A percentile compares a stretch with the other conserved stretches of the same genome.
These are phyloP conservation scores for Aegilops longissima DNA, from an alignment of 176 grass and related monocot species.

Conservation along the genomic window DNA sequence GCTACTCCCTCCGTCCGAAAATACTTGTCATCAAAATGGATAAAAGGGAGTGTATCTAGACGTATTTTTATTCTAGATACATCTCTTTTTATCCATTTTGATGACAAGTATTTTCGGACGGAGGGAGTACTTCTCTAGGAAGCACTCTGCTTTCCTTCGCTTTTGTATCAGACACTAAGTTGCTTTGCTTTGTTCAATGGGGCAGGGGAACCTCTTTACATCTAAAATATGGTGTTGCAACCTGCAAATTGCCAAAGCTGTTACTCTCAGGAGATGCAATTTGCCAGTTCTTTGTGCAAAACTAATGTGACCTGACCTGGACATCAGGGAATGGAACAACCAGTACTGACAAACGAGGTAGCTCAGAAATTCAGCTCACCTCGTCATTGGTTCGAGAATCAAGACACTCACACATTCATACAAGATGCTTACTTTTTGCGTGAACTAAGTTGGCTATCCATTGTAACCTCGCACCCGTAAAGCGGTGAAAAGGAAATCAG, in stretches of 20 bases:
- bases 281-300: neutral
- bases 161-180: neutral
- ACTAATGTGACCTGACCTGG: neutral
- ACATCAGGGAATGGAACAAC: neutral
- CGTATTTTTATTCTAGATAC: too few relatives aligned
- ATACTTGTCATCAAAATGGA: too few relatives aligned
- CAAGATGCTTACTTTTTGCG: neutral
- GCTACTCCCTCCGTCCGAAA: too few relatives aligned
- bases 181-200: too few relatives aligned
- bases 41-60: too few relatives aligned
- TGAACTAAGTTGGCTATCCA: neutral
- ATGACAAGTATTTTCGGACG: too few relatives aligned
- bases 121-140: neutral
- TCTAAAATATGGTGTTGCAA: neutral
- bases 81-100: too few relatives aligned
- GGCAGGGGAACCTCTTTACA: neutral
- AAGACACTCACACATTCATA: neutral
- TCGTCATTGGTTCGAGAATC: neutral
- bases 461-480: neutral
- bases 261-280: neutral
- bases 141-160: neutral
- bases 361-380: neutral
- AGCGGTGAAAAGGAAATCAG: neutral
- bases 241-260: neutral
- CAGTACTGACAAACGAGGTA: neutral